These are phyloP conservation scores for Plasmodium inui DNA, from an alignment of 169 alveolate genomes.

Conservation along the genomic window DNA sequence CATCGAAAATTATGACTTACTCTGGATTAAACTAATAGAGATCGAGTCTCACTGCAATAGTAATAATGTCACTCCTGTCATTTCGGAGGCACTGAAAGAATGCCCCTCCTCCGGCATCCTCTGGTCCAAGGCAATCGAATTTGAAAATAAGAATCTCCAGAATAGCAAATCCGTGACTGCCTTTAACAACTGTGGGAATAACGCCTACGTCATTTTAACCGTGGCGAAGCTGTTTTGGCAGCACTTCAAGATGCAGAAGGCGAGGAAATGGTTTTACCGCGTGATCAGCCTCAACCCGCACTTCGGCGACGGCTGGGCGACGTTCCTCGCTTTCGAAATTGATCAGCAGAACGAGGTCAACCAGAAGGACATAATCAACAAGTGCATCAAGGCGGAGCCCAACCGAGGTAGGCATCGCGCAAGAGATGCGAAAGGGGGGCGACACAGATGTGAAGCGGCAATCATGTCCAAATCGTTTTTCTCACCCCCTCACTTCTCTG, in stretches of 20 bases:
- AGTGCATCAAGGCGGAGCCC: constrained; percentile 88
- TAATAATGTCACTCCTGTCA: constrained; percentile 90
- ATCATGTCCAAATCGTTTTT: neutral
- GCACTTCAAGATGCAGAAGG: constrained; percentile 92
- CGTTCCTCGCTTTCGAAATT: constrained; percentile 92
- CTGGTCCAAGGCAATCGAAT: constrained; percentile 94
- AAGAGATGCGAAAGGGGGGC: neutral
- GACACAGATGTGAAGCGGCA: neutral
- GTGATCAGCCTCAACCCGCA: constrained; percentile 92
- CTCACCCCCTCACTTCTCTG: neutral
- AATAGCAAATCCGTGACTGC: constrained; percentile 94
- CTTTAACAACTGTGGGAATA: constrained; percentile 93
- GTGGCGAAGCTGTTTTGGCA: constrained; percentile 94
- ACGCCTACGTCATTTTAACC: constrained; percentile 93
- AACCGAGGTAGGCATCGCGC: constrained; percentile 77
- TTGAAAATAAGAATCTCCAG: constrained; percentile 85
- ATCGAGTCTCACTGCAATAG: constrained; percentile 94
- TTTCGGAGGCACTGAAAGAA: constrained; percentile 94
- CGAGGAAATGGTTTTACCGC: constrained; percentile 96
- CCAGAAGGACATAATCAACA: constrained; percentile 84
- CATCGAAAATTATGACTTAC: constrained; percentile 85
- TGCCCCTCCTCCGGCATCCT: constrained; percentile 96
- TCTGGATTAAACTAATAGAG: constrained; percentile 94
- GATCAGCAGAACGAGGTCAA: constrained; percentile 88
- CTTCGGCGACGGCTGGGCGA: constrained; percentile 97